phyloP scores from a whole-genome alignment of 2,329 filamentous ascomycete genomes.

The Phyllosticta citriasiana region DNA sequence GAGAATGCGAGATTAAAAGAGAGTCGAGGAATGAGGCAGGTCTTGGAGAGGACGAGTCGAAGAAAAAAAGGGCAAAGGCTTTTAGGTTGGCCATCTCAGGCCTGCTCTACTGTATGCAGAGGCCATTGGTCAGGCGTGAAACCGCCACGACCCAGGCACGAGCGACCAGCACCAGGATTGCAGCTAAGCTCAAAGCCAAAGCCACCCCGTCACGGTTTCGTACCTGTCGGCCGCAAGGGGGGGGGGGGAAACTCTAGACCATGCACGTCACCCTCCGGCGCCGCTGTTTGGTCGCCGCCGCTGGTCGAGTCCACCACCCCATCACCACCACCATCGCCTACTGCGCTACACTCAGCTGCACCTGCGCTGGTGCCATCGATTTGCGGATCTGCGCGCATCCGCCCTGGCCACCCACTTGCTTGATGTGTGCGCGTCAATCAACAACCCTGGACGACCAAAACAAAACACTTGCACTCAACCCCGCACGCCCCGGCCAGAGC shows the following conservation, averaged over 20 bases:
- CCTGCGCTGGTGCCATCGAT: neutral
- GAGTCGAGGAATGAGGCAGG: neutral
- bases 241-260: neutral
- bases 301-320: neutral
- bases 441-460: neutral
- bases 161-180: neutral
- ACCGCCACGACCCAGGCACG: neutral
- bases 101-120: neutral
- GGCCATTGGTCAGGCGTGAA: neutral
- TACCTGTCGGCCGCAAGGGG: neutral
- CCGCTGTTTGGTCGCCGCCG: neutral
- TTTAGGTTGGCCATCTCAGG: neutral
- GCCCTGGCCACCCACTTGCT: neutral
- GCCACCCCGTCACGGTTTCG: neutral
- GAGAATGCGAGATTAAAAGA: neutral
- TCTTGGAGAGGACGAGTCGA: neutral
- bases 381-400: neutral
- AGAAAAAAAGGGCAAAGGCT: neutral
- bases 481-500: neutral
- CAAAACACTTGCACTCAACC: neutral
- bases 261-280: neutral
- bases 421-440: neutral
- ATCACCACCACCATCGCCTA: neutral
- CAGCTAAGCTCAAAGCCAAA: neutral
- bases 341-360: neutral